phyloP scores from a whole-genome alignment of 805 yeast genomes.

The Candida montana region DNA sequence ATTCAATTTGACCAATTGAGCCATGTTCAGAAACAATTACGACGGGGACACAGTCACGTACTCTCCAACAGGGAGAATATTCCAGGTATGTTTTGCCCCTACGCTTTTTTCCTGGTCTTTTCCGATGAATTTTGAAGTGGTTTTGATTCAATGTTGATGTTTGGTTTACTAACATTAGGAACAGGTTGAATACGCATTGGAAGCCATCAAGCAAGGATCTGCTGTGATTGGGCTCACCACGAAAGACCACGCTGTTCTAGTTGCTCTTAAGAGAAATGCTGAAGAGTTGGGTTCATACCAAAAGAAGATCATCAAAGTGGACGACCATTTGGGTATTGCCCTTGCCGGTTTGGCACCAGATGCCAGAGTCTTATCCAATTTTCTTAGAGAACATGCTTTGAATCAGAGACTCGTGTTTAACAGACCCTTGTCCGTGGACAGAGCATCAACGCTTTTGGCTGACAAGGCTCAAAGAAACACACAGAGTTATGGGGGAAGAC shows the following conservation, averaged over 20 bases:
- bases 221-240: conserved; percentile 95
- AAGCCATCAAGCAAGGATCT: conserved; percentile 96
- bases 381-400: conserved; percentile 86
- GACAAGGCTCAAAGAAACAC: conserved; percentile 98
- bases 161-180: conserved; percentile 4
- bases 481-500: conserved; percentile 93
- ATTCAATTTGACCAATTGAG: conserved; percentile 8
- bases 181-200: conserved; percentile 74
- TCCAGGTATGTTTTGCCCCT: conserved; percentile 47
- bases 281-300: conserved; percentile 97
- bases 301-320: conserved; percentile 86
- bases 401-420: conserved; percentile 78
- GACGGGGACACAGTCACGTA: conserved; percentile 98
- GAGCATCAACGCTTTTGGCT: conserved; percentile 81
- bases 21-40: conserved; percentile 92
- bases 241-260: conserved; percentile 81
- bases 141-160: no score
- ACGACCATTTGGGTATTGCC: conserved; percentile 90
- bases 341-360: conserved; percentile 98
- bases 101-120: not conserved
- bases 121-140: not conserved
- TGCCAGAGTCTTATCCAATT: conserved; percentile 89
- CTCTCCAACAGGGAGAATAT: conserved; percentile 90
- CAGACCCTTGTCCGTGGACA: conserved; percentile 76
- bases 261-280: conserved; percentile 91